phyloP scores from a whole-genome alignment of 139 green algal species.

The Chlorella sp. region DNA sequence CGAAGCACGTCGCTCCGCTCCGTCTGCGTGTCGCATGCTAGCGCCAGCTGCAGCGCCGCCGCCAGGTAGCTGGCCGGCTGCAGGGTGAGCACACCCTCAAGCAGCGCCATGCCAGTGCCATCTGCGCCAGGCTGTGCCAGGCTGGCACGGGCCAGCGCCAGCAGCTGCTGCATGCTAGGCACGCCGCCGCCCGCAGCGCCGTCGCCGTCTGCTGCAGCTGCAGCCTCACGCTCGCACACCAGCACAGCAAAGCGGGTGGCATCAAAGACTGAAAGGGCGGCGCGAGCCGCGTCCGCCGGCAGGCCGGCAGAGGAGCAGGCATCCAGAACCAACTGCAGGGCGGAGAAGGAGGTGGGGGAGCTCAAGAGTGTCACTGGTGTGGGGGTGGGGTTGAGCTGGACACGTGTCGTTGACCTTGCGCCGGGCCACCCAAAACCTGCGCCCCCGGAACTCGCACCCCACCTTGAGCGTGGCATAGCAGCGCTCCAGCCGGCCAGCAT shows the following conservation, averaged over 20 bases:
- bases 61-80: conserved; percentile 32
- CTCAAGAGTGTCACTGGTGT: neutral
- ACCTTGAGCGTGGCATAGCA: conserved; percentile 27
- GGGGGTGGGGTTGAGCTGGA: neutral
- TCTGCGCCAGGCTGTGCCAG: conserved; percentile 34
- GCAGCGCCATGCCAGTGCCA: conserved; percentile 17
- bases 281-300: neutral
- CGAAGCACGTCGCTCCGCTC: conserved; percentile 15
- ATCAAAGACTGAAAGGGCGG: conserved; percentile 39
- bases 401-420: neutral
- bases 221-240: conserved; percentile 15
- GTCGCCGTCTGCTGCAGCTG: neutral
- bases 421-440: neutral
- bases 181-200: neutral
- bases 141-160: conserved; percentile 12
- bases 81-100: conserved; percentile 43
- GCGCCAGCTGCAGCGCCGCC: conserved; percentile 41
- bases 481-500: conserved; percentile 28
- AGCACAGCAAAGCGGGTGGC: conserved; percentile 35
- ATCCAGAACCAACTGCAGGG: conserved; percentile 25
- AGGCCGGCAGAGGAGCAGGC: conserved; percentile 20
- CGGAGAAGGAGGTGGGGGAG: neutral
- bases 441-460: neutral
- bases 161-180: conserved; percentile 35
- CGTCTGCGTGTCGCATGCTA: neutral